Conservation (phyloP, 306 rosid species). For the Sindora glabra region DNA sequence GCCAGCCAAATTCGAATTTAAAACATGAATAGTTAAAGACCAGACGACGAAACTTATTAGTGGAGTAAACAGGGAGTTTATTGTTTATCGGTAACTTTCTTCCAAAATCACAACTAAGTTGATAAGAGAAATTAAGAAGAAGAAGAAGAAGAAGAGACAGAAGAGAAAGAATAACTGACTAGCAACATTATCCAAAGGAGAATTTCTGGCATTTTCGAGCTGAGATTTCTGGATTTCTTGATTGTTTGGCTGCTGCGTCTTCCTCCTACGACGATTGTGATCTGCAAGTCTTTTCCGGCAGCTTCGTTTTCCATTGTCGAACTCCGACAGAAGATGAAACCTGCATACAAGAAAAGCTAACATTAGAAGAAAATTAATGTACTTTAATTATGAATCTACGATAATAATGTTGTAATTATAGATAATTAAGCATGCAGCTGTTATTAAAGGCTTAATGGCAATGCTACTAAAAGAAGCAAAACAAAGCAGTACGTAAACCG, state of each 20-base stretch:
- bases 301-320: constrained; percentile 95
- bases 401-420: too few species aligned
- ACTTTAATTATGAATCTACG: too few species aligned
- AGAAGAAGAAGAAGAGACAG: not conserved
- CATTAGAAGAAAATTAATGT: too few species aligned
- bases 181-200: constrained; percentile 36
- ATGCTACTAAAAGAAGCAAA: constrained; percentile 28
- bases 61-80: too few species aligned
- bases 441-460: constrained; percentile 7
- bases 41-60: too few species aligned
- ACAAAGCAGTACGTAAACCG: constrained; percentile 48
- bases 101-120: too few species aligned
- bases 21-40: too few species aligned
- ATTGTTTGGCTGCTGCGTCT: constrained; percentile 64
- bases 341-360: constrained; percentile 30
- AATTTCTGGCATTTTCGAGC: constrained; percentile 10
- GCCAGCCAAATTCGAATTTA: too few species aligned
- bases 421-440: too few species aligned
- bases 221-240: constrained; percentile 43
- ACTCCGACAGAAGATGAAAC: constrained; percentile 87
- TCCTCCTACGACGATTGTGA: constrained; percentile 93
- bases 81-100: too few species aligned
- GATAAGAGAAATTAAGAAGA: not conserved
- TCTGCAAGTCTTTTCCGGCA: constrained; percentile 96
- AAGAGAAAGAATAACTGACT: constrained; percentile 33